Conservation (phyloP, 2,329 filamentous ascomycete species). For the Nemania sp. region DNA sequence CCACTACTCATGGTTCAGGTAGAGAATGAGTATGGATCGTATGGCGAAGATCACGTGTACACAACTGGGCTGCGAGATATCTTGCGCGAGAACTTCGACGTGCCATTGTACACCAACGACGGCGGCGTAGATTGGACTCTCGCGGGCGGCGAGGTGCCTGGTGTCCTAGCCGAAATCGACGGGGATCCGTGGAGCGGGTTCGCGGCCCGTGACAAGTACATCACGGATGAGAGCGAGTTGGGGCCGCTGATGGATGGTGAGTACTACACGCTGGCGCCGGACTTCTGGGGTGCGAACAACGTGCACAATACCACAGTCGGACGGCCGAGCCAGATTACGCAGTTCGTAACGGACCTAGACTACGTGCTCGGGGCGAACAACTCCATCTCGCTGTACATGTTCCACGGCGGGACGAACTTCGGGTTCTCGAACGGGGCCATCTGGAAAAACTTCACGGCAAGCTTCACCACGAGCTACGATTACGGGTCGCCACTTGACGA, state of each 20-base stretch:
- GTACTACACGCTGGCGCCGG: conserved; percentile 51
- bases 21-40: conserved; percentile 56
- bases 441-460: conserved; percentile 45
- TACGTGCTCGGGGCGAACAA: conserved; percentile 44
- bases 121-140: conserved; percentile 49
- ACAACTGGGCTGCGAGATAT: conserved; percentile 46
- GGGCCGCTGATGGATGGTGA: conserved; percentile 53
- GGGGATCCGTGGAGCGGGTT: conserved; percentile 48
- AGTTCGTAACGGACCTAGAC: conserved; percentile 41
- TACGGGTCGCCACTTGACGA: conserved; percentile 55
- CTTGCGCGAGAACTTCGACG: conserved; percentile 46
- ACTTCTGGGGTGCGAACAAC: conserved; percentile 48
- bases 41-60: conserved; percentile 50
- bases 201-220: conserved; percentile 45
- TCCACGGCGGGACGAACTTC: conserved; percentile 57
- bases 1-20: conserved; percentile 55
- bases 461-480: conserved; percentile 53
- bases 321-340: conserved; percentile 29
- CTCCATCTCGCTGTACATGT: conserved; percentile 56
- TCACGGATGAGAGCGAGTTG: conserved; percentile 47
- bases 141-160: conserved; percentile 47
- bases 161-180: conserved; percentile 51
- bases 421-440: conserved; percentile 52
- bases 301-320: conserved; percentile 42
- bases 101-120: conserved; percentile 54